phyloP scores from a whole-genome alignment of 2,329 filamentous ascomycete genomes.

The Monosporascus ibericus region DNA sequence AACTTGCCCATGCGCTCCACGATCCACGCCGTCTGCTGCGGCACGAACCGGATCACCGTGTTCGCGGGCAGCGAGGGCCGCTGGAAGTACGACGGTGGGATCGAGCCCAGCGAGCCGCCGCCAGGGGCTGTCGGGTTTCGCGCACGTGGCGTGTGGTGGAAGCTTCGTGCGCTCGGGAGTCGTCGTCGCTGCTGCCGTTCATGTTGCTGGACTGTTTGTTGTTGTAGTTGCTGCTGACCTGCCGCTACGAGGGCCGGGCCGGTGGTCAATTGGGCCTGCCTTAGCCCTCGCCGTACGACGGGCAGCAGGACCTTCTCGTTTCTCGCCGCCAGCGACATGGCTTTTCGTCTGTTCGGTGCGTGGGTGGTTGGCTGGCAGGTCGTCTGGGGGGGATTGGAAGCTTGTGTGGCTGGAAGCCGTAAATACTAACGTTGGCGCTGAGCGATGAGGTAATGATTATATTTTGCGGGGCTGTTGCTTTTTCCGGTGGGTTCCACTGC shows the following conservation, averaged over 20 bases:
- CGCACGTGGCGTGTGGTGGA: slow-evolving; percentile 15
- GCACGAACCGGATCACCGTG: slow-evolving; percentile 91
- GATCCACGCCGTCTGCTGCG: slow-evolving; percentile 99
- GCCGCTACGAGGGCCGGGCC: neutral
- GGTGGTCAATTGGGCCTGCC: neutral
- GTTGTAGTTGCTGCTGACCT: neutral
- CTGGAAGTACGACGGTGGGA: slow-evolving; percentile 75
- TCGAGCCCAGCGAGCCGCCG: slow-evolving; percentile 26
- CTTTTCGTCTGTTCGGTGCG: too few species aligned
- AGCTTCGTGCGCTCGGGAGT: slow-evolving; percentile 3
- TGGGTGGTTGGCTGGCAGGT: too few species aligned
- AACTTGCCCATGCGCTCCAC: slow-evolving; percentile 99
- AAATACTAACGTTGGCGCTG: too few species aligned
- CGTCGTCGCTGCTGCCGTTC: neutral
- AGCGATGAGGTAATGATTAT: too few species aligned
- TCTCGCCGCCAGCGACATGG: neutral
- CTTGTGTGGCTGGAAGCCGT: too few species aligned
- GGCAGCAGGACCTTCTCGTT: neutral
- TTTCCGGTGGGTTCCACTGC: too few species aligned
- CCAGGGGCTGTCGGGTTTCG: slow-evolving; percentile 14
- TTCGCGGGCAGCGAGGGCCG: slow-evolving; percentile 75
- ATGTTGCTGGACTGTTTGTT: neutral
- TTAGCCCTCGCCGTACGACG: neutral
- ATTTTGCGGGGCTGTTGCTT: too few species aligned
- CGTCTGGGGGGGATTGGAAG: too few species aligned